Evolutionary conservation across 2,329 filamentous ascomycete genomes (phyloP), one percentile per base, ranked within the genome.

Genomic region (Clonostachys byssicola): DNA sequence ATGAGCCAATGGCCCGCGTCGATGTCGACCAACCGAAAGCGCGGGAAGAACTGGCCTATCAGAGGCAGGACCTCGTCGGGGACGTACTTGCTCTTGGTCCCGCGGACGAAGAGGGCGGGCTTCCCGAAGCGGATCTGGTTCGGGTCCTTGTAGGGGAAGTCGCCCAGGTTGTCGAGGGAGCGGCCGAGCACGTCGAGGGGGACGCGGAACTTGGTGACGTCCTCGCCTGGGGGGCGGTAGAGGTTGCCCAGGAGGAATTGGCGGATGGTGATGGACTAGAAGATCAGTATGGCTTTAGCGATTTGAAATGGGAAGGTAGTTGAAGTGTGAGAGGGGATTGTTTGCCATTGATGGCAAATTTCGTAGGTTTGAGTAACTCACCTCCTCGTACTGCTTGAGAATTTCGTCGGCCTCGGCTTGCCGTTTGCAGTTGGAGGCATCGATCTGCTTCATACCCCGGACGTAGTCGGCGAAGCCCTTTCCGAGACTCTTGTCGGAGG

Each of bases 181-280:
- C 76, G 73, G 5, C 77, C 84, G 1, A 99, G 72, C 4, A 81
- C 83, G 42, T 78, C 74, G 12, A 99, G 71, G 0, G 94, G 92
- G 4, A 97, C 83, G 30, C 89, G 81, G 68, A 94, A 96, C 56
- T 80, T 84, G 56, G 87, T 78, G 3, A 72, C 72, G 34, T 36
- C 16, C 44, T 75, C 69, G 14, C 64, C 67, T 9, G 55, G 39
- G 1, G 75, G 72, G 6, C 84, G 80, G 54, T 86, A 67, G 38
- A 97, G 73, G 62, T 97, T 99, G 12, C 88, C 89, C 1, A 99
- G 80, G 14, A 99, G 78, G 65, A 97, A 99, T 61, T 96, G 92
- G 3, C 94, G 85, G 54, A 99, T 86, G 0, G 84, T 73, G 5
- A 95, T 66, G 13, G 85, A 82, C 74, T 60, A 18, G 36, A 40